Conservation (phyloP, 2,329 filamentous ascomycete genomes). For the Aspergillus fumigatiaffinis region DNA sequence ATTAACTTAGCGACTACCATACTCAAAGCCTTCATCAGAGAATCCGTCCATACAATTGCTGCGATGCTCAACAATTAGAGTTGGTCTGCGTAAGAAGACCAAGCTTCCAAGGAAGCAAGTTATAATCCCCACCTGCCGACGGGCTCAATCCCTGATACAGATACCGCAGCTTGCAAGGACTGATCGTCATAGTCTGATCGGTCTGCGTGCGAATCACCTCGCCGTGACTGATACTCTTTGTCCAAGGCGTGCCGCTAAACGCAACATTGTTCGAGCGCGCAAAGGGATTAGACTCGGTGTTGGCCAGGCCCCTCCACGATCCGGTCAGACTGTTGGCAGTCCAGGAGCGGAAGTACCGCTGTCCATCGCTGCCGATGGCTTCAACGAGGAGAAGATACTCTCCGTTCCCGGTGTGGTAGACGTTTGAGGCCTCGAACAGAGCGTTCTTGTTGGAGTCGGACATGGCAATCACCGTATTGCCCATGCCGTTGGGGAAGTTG, state of each 20-base stretch:
- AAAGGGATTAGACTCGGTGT: conserved; percentile 56
- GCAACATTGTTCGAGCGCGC: conserved; percentile 59
- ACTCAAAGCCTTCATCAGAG: too few relatives aligned
- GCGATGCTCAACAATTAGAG: background rate
- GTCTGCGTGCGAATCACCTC: conserved; percentile 55
- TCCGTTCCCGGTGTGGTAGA: conserved; percentile 58
- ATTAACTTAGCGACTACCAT: too few relatives aligned
- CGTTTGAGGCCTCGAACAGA: conserved; percentile 64
- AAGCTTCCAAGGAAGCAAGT: conserved; percentile 51
- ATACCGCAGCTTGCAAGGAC: conserved; percentile 62
- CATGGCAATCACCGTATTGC: conserved; percentile 49
- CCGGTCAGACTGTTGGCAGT: conserved; percentile 56
- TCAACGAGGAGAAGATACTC: conserved; percentile 68
- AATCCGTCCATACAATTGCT: too few relatives aligned
- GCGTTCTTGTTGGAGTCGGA: conserved; percentile 50
- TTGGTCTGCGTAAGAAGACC: conserved; percentile 48
- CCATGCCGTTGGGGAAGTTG: conserved; percentile 61
- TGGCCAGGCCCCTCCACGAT: conserved; percentile 56
- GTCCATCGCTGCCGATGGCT: conserved; percentile 51
- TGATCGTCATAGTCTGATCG: conserved; percentile 61
- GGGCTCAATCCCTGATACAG: conserved; percentile 59
- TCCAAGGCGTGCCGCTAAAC: conserved; percentile 58
- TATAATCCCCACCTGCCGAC: conserved; percentile 45
- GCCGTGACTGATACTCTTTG: conserved; percentile 64
- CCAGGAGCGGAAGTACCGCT: conserved; percentile 63